Conservation (phyloP, 2,329 filamentous ascomycete genomes). For the Arthrobotrys megalospora region DNA sequence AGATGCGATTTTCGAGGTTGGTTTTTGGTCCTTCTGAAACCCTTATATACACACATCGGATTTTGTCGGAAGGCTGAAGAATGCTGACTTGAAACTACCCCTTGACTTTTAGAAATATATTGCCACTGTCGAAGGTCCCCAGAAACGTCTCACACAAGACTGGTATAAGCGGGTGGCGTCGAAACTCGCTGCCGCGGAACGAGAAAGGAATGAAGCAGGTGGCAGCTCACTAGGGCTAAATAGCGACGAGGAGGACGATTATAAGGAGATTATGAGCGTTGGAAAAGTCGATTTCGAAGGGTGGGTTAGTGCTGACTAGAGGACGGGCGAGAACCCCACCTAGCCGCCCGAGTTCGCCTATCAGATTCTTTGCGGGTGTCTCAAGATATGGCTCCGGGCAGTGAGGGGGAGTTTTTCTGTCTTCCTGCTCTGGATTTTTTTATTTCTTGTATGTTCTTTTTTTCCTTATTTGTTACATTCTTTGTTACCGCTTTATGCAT, state of each 20-base stretch:
- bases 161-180: conserved; percentile 96
- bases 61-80: conserved; percentile 34
- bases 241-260: conserved; percentile 93
- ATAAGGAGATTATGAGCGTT: conserved; percentile 95
- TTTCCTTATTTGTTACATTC: conserved; percentile 18
- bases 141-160: conserved; percentile 90
- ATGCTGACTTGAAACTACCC: conserved; percentile 52
- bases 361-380: conserved; percentile 44
- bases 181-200: conserved; percentile 85
- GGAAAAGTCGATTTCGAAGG: conserved; percentile 85
- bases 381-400: conserved; percentile 32
- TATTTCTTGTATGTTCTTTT: conserved; percentile 28
- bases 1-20: conserved; percentile 63
- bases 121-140: conserved; percentile 63
- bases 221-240: conserved; percentile 86
- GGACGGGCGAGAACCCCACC: conserved; percentile 66
- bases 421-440: conserved; percentile 11
- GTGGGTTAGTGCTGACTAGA: conserved; percentile 63
- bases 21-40: conserved; percentile 3
- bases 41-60: conserved; percentile 36
- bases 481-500: conserved; percentile 30
- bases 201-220: conserved; percentile 90
- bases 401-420: conserved; percentile 5
- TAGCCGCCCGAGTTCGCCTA: conserved; percentile 45
- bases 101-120: conserved; percentile 63